These are phyloP conservation scores for Coemansia sp. DNA, from an alignment of 192 early-diverging fungal species.

Conservation along the genomic window DNA sequence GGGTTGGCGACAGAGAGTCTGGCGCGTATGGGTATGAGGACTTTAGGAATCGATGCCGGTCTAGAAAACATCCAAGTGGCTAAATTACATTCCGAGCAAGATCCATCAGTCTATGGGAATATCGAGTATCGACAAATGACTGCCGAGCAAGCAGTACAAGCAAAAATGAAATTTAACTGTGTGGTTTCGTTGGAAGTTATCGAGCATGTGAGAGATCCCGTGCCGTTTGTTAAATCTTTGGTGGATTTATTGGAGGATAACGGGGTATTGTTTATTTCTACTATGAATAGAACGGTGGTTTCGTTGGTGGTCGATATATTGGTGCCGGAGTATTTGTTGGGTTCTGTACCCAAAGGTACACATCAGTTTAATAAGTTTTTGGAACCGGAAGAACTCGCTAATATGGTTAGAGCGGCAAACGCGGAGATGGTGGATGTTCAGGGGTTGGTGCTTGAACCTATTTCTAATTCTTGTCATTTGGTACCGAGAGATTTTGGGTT, in stretches of 20 bases:
- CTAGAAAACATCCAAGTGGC: slow-evolving; percentile 85
- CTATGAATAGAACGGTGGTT: slow-evolving; percentile 83
- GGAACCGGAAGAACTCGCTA: slow-evolving; percentile 64
- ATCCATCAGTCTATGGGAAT: slow-evolving; percentile 63
- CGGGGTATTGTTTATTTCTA: slow-evolving; percentile 79
- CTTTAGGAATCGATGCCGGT: slow-evolving; percentile 85
- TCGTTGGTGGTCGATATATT: slow-evolving; percentile 79
- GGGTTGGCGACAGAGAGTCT: slow-evolving; percentile 86
- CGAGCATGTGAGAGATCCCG: slow-evolving; percentile 84
- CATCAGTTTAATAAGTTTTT: slow-evolving; percentile 87
- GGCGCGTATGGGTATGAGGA: slow-evolving; percentile 71
- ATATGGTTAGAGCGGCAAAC: slow-evolving; percentile 52
- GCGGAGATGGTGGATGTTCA: slow-evolving; percentile 54
- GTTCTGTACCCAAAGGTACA: slow-evolving; percentile 80
- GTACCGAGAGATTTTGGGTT: slow-evolving; percentile 44
- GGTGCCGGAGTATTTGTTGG: slow-evolving; percentile 78
- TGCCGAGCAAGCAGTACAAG: slow-evolving; percentile 62
- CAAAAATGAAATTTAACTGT: slow-evolving; percentile 67
- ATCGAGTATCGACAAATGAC: slow-evolving; percentile 48
- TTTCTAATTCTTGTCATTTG: slow-evolving; percentile 37
- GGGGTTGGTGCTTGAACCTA: slow-evolving; percentile 62
- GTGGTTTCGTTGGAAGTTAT: slow-evolving; percentile 90
- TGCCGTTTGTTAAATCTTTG: slow-evolving; percentile 69
- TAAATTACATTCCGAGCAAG: slow-evolving; percentile 64
- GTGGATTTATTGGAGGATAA: slow-evolving; percentile 66